phyloP scores from a whole-genome alignment of 164 flowering plant species.

The Vitis rotundifolia region DNA sequence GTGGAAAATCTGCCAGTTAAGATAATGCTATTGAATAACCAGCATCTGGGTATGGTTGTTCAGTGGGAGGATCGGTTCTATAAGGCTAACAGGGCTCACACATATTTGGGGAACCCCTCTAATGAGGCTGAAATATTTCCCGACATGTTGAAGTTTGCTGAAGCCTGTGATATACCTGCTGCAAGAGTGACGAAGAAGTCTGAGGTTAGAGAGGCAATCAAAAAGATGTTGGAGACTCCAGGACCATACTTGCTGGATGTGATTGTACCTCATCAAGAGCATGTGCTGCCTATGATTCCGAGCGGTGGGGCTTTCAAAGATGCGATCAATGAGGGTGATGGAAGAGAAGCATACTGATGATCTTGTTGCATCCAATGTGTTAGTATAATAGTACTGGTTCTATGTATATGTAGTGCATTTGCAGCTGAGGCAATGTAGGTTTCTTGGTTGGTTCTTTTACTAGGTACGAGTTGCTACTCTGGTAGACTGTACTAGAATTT shows the following conservation, averaged over 20 bases:
- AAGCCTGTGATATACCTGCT: slow-evolving; percentile 64
- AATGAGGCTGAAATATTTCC: slow-evolving; percentile 62
- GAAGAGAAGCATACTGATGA: slow-evolving; percentile 41
- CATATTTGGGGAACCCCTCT: slow-evolving; percentile 63
- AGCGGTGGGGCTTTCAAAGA: slow-evolving; percentile 71
- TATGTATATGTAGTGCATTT: no score
- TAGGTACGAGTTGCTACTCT: no score
- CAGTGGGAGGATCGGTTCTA: slow-evolving; percentile 78
- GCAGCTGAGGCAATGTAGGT: no score
- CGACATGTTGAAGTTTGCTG: slow-evolving; percentile 62
- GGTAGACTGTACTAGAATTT: no score
- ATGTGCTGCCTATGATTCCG: slow-evolving; percentile 77
- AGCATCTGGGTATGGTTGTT: slow-evolving; percentile 72
- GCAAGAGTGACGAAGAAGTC: slow-evolving; percentile 52
- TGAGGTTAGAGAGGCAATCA: slow-evolving; percentile 57
- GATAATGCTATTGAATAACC: slow-evolving; percentile 56
- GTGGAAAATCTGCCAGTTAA: slow-evolving; percentile 63
- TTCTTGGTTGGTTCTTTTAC: no score
- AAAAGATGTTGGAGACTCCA: slow-evolving; percentile 68
- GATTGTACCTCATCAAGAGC: slow-evolving; percentile 78
- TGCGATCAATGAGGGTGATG: slow-evolving; percentile 61
- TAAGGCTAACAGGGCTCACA: slow-evolving; percentile 72
- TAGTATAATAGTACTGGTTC: no score
- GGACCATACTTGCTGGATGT: slow-evolving; percentile 40
- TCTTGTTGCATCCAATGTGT: no score